Base-by-base conservation (phyloP, 306 rosid genomes). In the Vigna trinervia region DNA sequence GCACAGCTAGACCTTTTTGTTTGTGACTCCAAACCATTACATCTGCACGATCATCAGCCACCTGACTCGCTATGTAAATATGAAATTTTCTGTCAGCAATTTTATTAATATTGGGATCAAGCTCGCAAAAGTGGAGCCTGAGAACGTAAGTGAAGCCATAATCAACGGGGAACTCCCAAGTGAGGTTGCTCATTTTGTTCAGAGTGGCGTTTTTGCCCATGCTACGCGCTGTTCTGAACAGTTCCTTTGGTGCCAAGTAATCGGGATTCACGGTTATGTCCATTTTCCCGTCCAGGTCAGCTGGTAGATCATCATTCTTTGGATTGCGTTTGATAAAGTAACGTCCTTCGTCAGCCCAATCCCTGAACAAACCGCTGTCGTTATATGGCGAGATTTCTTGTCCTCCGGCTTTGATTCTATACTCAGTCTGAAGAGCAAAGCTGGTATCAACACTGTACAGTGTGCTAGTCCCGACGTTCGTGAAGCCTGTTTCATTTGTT, bases 41-140 rank as follows among this genome's bases (percentile, higher is more conserved):
- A 34, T 87, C 84, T 0, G 84, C 86, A 0, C 6, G 1, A 0
- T 5, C 0, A 3, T 74, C 88, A 0, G 88, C 96, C 0, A 39
- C 1, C 32, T 73, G 56, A 34, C 70, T 65, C 1, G 69, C 70
- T 10, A 92, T 61, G 66, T 75, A 89, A 2, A 92, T 22, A 22
- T 22, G 23, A 22, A 22, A 22, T 1, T 22, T 22, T 22, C 23
- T 22, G 23, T 22, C 23, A 0, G 1, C 23, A 22, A 22, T 22
- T 22, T 22, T 22, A 0, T 0, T 20, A 3, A 86, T 62, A 0
- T 1, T 0, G 0, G 65, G 76, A 14, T 77, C 50, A 39, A 86
- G 65, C 61, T 86, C 87, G 13, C 89, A 86, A 41, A 86, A 86
- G 5, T 86, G 89, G 5, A 86, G 85, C 36, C 89, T 83, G 6